Percentiles rank a stretch among this genome's conserved stretches.
Conservation (phyloP, 2,329 filamentous ascomycete genomes). For the Apiospora saccharicola region DNA sequence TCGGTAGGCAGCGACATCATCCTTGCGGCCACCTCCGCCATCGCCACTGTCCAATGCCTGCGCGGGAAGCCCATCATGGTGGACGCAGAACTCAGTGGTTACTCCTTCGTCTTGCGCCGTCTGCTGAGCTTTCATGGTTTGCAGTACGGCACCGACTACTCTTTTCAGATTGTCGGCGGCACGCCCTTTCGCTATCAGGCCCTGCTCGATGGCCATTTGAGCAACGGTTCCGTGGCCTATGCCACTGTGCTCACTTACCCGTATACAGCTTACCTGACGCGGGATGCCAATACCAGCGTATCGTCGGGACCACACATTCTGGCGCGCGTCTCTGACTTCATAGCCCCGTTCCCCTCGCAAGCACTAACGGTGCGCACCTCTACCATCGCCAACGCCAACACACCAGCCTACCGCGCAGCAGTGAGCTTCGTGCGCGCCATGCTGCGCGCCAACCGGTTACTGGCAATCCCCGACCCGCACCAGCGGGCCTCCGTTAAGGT, state of each 20-base stretch:
- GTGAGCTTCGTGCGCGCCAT: constrained; percentile 1
- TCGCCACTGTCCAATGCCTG: constrained; percentile 1
- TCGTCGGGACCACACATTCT: background rate
- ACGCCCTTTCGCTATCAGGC: constrained; percentile 13
- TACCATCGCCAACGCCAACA: background rate
- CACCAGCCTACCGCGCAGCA: background rate
- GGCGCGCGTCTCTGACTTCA: constrained; percentile 12
- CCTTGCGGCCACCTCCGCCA: constrained; percentile 10
- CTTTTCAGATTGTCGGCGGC: constrained; percentile 8
- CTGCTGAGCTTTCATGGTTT: constrained; percentile 18
- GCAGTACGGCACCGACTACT: constrained; percentile 6
- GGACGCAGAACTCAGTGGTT: constrained; percentile 10
- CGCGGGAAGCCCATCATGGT: constrained; percentile 12
- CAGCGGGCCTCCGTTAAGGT: too few species aligned
- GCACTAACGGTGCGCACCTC: constrained; percentile 12
- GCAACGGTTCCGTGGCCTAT: constrained; percentile 11
- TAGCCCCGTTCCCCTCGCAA: constrained; percentile 10
- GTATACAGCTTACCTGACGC: background rate
- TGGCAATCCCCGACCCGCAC: background rate
- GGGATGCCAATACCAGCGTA: background rate
- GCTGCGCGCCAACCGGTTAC: background rate
- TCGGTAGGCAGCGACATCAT: constrained; percentile 22
- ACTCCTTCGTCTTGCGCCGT: constrained; percentile 5
- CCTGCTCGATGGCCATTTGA: background rate
- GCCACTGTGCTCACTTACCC: constrained; percentile 10